Evolutionary conservation across 2,329 filamentous ascomycete species (phyloP).

Genomic region (Pleomassaria siparia): DNA sequence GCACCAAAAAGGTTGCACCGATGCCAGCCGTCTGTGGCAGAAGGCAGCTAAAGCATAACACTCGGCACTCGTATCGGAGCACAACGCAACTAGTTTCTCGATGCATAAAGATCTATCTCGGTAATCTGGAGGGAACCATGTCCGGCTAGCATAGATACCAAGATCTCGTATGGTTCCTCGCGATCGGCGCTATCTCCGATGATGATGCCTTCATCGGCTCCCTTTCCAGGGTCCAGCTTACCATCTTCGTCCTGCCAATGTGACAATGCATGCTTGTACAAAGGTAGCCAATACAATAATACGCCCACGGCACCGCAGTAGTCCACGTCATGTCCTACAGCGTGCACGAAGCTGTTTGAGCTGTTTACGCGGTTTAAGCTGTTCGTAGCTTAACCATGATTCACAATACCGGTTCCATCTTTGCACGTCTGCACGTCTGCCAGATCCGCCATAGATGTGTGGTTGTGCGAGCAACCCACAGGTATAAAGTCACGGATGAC

Average conservation of each 20-base stretch:
- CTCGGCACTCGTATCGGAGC: too few species aligned
- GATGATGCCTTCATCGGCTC: background rate
- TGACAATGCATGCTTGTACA: background rate
- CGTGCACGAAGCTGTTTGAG: background rate
- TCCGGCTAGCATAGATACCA: too few species aligned
- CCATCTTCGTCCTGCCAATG: background rate
- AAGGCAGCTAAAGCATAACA: too few species aligned
- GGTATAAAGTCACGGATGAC: background rate
- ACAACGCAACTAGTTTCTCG: too few species aligned
- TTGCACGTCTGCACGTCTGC: too few species aligned
- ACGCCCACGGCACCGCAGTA: background rate
- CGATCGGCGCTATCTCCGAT: conserved; percentile 1
- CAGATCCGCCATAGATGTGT: background rate
- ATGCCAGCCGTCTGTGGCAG: too few species aligned
- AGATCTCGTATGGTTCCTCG: too few species aligned
- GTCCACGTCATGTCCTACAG: conserved; percentile 5
- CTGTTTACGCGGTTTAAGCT: background rate
- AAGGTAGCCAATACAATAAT: too few species aligned
- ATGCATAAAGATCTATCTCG: conserved; percentile 3
- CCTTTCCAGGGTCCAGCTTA: background rate
- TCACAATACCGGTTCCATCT: too few species aligned
- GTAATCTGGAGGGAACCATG: background rate
- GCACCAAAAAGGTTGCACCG: too few species aligned
- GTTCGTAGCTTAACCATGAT: background rate
- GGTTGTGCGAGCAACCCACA: background rate